Evolutionary conservation across 1,139 yeast genomes (phyloP).

Genomic region (Blastobotrys capitulatus): DNA sequence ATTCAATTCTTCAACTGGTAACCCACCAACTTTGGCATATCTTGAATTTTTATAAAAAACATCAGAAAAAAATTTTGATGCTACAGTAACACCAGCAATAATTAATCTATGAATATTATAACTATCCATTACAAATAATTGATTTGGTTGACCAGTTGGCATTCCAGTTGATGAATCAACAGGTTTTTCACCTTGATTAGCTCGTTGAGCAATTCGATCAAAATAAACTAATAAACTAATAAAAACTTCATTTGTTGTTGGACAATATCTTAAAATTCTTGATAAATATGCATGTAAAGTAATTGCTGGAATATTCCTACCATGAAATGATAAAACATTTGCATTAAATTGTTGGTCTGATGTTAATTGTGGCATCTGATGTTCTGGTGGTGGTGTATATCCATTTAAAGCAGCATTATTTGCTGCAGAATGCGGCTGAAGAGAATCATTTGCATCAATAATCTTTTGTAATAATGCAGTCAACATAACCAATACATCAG

Average conservation of each 20-base stretch:
- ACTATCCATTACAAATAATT: slow-evolving; percentile 89
- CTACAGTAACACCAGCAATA: slow-evolving; percentile 94
- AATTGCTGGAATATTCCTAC: slow-evolving; percentile 92
- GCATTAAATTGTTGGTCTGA: slow-evolving; percentile 43
- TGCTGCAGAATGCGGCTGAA: slow-evolving; percentile 59
- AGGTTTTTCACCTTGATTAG: slow-evolving; percentile 29
- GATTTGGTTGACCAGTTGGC: slow-evolving; percentile 27
- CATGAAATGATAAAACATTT: slow-evolving; percentile 86
- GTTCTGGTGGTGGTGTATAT: slow-evolving; percentile 9
- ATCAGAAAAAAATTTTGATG: slow-evolving; percentile 92
- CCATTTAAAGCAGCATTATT: slow-evolving; percentile 45
- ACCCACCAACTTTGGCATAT: slow-evolving; percentile 96
- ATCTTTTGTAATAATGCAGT: slow-evolving; percentile 80
- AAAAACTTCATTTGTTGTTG: slow-evolving; percentile 95
- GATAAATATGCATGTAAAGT: slow-evolving; percentile 82
- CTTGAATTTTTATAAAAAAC: slow-evolving; percentile 93
- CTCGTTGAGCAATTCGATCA: slow-evolving; percentile 88
- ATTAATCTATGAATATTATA: slow-evolving; percentile 91
- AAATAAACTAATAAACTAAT: slow-evolving; percentile 84
- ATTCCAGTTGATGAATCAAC: not conserved
- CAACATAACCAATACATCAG: slow-evolving; percentile 76
- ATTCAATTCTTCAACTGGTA: slow-evolving; percentile 89
- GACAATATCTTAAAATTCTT: slow-evolving; percentile 91
- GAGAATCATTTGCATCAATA: slow-evolving; percentile 84
- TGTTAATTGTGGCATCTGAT: not conserved